Evolutionary conservation across 1,139 yeast species (phyloP), one percentile per base, ranked within the genome.

Genomic region (Nadsonia commutata): DNA sequence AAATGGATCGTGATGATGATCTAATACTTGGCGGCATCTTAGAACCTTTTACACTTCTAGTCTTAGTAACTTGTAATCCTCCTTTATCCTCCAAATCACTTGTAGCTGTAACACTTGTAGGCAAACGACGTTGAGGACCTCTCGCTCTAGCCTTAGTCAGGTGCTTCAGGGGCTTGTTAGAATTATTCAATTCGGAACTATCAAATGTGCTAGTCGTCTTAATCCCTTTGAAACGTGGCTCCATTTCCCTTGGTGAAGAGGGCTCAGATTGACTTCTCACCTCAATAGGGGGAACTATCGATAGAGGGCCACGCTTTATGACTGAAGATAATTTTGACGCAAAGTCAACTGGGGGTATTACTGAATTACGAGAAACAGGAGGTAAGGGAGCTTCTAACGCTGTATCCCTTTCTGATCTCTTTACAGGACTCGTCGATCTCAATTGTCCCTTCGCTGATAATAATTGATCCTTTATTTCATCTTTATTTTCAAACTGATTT

Each of bases 61-160:
- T 37, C 31, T 48, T 46, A 31, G 41, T 38, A 3, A 47, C 45
- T 18, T 43, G 33, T 37, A 46, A 38, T 22, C 31, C 40, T 5
- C 31, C 21, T 19, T 33, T 16, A 8, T 40, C 8, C n/a, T 11
- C 36, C 2, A 38, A 36, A 40, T 22, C 17, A 37, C 31, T 11
- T 31, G 37, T 41, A 6, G 57, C 2, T 64, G 66, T 45, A 48
- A 64, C 40, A 48, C 63, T 23, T 19, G 66, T 70, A 0, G 94
- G 94, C 36, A 77, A 68, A 49, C 81, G 69, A 55, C 94, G 66
- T 56, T 72, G 78, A 2, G 94, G 94, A 0, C 94, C 94, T 52
- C 71, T 76, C 3, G 86, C 65, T 48, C 94, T 66, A 1, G 63
- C 52, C 56, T 80, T 82, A 40, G 72, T 80, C 9, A 74, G 63